A percentile compares a stretch with the other conserved stretches of the same genome.
phyloP scores from a whole-genome alignment of 2,329 filamentous ascomycete genomes.

The Colletotrichum sp. region DNA sequence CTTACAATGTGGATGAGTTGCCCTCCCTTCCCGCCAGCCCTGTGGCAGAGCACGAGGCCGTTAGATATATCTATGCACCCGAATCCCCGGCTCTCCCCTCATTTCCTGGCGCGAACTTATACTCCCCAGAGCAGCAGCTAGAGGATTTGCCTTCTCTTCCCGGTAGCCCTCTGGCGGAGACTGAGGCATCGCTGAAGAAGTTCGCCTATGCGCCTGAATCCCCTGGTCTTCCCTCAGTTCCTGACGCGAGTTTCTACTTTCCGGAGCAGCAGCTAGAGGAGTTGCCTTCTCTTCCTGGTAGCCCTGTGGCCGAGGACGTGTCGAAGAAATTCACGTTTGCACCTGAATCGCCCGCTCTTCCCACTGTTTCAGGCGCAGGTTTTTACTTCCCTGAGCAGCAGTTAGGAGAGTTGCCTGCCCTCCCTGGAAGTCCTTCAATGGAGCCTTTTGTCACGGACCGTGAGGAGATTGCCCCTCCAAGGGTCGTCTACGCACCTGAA shows the following conservation, averaged over 20 bases:
- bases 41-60: background rate
- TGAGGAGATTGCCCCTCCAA: background rate
- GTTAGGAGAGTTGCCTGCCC: conserved; percentile 14
- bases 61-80: background rate
- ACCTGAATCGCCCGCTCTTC: background rate
- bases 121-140: background rate
- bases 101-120: background rate
- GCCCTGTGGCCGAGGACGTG: background rate
- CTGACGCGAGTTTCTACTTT: background rate
- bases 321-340: background rate
- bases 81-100: background rate
- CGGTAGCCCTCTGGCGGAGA: background rate
- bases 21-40: background rate
- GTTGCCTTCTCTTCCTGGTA: conserved; percentile 16
- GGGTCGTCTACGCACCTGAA: background rate
- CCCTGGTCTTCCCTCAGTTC: background rate
- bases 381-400: background rate
- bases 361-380: background rate
- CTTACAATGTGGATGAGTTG: background rate
- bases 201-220: background rate
- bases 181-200: too few species aligned
- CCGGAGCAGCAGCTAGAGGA: background rate
- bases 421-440: conserved; percentile 5
- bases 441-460: background rate
- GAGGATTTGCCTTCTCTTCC: conserved; percentile 2